Evolutionary conservation across 2,329 filamentous ascomycete genomes (phyloP).

Genomic region (Arachnopeziza araneosa): DNA sequence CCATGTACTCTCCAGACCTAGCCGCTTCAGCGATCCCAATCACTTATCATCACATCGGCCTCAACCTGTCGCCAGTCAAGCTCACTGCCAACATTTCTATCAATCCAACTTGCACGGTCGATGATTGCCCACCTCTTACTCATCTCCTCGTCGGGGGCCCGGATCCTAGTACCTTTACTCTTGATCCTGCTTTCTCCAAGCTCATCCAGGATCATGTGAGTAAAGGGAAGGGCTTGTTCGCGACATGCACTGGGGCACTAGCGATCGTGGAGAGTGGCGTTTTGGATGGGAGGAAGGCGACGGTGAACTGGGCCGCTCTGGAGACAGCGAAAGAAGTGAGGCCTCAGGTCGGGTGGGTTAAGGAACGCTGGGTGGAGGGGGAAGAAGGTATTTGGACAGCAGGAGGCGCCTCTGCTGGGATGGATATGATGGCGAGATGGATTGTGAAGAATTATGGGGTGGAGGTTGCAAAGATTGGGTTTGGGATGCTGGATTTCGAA

Average conservation of each 20-base stretch:
- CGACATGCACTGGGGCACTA: constrained; percentile 35
- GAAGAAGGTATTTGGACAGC: constrained; percentile 44
- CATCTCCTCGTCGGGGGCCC: constrained; percentile 34
- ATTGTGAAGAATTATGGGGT: constrained; percentile 19
- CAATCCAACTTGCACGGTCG: constrained; percentile 20
- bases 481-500: constrained; percentile 20
- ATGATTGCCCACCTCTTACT: constrained; percentile 35
- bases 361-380: constrained; percentile 37
- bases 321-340: constrained; percentile 28
- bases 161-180: constrained; percentile 22
- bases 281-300: constrained; percentile 39
- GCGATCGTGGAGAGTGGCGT: constrained; percentile 32
- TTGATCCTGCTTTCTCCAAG: constrained; percentile 28
- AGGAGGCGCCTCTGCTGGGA: constrained; percentile 40
- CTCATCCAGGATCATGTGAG: constrained; percentile 34
- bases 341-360: constrained; percentile 40
- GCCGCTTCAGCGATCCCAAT: constrained; percentile 18
- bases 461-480: constrained; percentile 15
- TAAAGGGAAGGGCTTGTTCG: constrained; percentile 33
- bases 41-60: constrained; percentile 18
- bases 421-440: constrained; percentile 31
- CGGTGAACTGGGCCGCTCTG: constrained; percentile 36
- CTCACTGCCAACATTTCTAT: constrained; percentile 12
- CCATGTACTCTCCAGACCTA: constrained; percentile 1
- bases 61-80: constrained; percentile 10